Evolutionary conservation across 1,139 yeast species (phyloP).

Genomic region (Pichia sp.): DNA sequence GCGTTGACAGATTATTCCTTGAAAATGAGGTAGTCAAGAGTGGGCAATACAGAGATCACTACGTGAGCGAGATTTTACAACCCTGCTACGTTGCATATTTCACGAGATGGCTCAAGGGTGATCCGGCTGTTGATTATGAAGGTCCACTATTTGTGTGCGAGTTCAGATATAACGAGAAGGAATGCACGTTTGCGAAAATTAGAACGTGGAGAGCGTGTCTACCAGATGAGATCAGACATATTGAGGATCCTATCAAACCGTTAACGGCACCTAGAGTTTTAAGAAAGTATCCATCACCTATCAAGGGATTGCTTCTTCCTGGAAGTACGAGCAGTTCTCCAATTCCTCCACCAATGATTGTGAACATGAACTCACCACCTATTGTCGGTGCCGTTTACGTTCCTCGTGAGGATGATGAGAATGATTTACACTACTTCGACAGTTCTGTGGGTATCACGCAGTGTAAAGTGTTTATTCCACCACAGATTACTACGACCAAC

Average conservation of each 20-base stretch:
- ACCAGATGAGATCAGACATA: slow-evolving; percentile 90
- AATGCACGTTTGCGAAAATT: slow-evolving; percentile 85
- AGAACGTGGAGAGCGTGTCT: slow-evolving; percentile 98
- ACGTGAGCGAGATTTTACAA: slow-evolving; percentile 80
- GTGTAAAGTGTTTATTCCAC: slow-evolving; percentile 25
- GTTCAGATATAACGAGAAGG: slow-evolving; percentile 85
- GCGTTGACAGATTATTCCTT: slow-evolving; percentile 80
- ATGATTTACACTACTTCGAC: slow-evolving; percentile 71
- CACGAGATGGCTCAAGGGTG: slow-evolving; percentile 91
- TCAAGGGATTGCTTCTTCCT: slow-evolving; percentile 66
- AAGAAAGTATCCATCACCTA: slow-evolving; percentile 75
- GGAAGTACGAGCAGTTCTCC: slow-evolving; percentile 68
- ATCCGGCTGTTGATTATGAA: slow-evolving; percentile 72
- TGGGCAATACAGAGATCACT: slow-evolving; percentile 93
- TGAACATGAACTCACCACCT: slow-evolving; percentile 85
- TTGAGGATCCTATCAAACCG: slow-evolving; percentile 74
- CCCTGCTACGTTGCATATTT: slow-evolving; percentile 93
- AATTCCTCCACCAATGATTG: slow-evolving; percentile 76
- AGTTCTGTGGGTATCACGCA: slow-evolving; percentile 19
- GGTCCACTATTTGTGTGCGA: slow-evolving; percentile 93
- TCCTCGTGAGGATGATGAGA: slow-evolving; percentile 66
- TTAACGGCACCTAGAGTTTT: slow-evolving; percentile 54
- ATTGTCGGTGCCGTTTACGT: slow-evolving; percentile 82
- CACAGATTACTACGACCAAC: slow-evolving; percentile 18
- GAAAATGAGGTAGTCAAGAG: slow-evolving; percentile 94